These are phyloP conservation scores for Rhizophlyctis rosea DNA, from an alignment of 192 early-diverging fungal genomes.

Conservation along the genomic window DNA sequence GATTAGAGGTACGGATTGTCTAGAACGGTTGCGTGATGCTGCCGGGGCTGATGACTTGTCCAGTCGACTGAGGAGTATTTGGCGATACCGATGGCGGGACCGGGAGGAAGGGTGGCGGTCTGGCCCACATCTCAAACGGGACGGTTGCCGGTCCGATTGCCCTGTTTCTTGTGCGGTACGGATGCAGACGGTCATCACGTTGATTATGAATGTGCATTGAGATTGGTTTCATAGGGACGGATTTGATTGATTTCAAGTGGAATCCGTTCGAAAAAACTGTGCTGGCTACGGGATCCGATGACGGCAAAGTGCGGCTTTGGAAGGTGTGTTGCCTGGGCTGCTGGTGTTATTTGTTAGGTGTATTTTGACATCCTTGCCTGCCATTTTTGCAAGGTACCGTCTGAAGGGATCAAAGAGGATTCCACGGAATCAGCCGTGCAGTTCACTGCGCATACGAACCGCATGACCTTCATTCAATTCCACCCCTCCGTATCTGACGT, in stretches of 20 bases:
- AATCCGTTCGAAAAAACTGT: slow-evolving; percentile 65
- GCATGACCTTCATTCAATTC: slow-evolving; percentile 49
- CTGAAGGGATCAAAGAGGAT: too few relatives aligned
- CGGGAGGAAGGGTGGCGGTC: slow-evolving; percentile 77
- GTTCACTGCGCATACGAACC: slow-evolving; percentile 43
- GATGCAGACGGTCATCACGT: too few relatives aligned
- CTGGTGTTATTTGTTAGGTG: too few relatives aligned
- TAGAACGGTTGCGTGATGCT: background rate
- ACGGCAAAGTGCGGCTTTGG: slow-evolving; percentile 59
- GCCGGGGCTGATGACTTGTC: background rate
- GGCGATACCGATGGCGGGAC: slow-evolving; percentile 69
- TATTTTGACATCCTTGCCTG: too few relatives aligned
- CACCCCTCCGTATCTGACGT: slow-evolving; percentile 61
- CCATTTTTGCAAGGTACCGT: too few relatives aligned
- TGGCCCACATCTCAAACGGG: slow-evolving; percentile 60
- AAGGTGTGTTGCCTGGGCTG: too few relatives aligned
- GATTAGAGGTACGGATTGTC: slow-evolving; percentile 52
- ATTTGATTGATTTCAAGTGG: slow-evolving; percentile 61
- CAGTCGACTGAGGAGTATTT: slow-evolving; percentile 59
- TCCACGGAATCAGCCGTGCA: too few relatives aligned
- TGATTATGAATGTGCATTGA: too few relatives aligned
- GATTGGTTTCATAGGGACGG: too few relatives aligned
- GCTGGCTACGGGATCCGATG: slow-evolving; percentile 61
- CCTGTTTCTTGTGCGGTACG: slow-evolving; percentile 55
- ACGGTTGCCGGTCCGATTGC: slow-evolving; percentile 59